phyloP scores from a whole-genome alignment of 106 monocot genomes.

The Narthecium ossifragum region DNA sequence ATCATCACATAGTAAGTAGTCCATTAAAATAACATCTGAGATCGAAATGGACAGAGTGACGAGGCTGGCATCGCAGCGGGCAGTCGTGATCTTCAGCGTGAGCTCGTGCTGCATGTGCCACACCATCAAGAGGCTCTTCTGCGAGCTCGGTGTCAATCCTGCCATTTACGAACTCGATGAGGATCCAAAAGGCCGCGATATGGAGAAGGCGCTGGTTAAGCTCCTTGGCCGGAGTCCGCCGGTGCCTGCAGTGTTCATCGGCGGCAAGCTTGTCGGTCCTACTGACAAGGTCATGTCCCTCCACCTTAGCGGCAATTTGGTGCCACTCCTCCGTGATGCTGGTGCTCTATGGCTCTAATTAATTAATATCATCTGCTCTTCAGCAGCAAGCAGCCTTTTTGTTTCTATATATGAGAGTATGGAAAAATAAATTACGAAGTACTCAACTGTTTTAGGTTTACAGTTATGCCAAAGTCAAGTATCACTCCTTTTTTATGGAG shows the following conservation, averaged over 20 bases:
- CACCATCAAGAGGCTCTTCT: conserved; percentile 6
- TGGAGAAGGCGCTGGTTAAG: conserved; percentile 2
- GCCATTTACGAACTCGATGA: conserved; percentile 5
- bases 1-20: background rate
- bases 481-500: background rate
- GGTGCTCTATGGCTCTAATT: background rate
- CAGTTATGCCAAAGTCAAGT: background rate
- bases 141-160: conserved; percentile 2
- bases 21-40: background rate
- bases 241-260: background rate
- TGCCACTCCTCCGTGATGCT: background rate
- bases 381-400: too few species aligned
- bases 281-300: conserved; percentile 3
- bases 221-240: conserved; percentile 1
- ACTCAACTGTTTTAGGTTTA: background rate
- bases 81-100: conserved; percentile 8
- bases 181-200: conserved; percentile 1
- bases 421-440: background rate
- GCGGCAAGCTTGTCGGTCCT: background rate
- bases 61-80: background rate
- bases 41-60: background rate
- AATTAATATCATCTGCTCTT: background rate
- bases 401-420: too few species aligned
- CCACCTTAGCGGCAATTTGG: background rate
- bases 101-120: conserved; percentile 9